These are phyloP conservation scores for Hippophae tibetana DNA, from an alignment of 306 rosid genomes.

Conservation along the genomic window DNA sequence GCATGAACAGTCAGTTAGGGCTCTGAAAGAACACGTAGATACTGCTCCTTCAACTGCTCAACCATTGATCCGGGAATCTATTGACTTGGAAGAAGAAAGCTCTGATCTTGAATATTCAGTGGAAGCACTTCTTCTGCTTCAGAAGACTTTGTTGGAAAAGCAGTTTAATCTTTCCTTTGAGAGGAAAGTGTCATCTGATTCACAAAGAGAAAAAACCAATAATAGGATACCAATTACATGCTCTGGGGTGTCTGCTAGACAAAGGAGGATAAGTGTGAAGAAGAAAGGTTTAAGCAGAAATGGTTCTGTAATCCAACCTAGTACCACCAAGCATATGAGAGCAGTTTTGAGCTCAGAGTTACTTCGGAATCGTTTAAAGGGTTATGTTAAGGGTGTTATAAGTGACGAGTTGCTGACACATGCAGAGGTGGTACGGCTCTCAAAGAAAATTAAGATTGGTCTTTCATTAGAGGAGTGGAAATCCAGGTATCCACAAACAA, in stretches of 20 bases:
- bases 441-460: constrained; percentile 73
- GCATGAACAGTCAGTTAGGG: constrained; percentile 43
- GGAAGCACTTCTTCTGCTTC: constrained; percentile 83
- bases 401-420: constrained; percentile 74
- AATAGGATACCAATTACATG: constrained; percentile 54
- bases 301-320: constrained; percentile 25
- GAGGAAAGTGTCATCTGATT: constrained; percentile 24
- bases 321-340: constrained; percentile 31
- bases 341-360: constrained; percentile 40
- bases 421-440: constrained; percentile 72
- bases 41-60: constrained; percentile 31
- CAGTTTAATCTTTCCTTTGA: constrained; percentile 83
- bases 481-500: constrained; percentile 38
- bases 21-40: constrained; percentile 56
- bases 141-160: constrained; percentile 91
- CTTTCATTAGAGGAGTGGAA: constrained; percentile 67
- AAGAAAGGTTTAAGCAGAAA: constrained; percentile 31
- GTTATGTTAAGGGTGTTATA: constrained; percentile 64
- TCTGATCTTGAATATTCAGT: constrained; percentile 51
- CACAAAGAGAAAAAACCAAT: constrained; percentile 14
- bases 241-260: constrained; percentile 97
- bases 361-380: constrained; percentile 52
- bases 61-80: constrained; percentile 33
- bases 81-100: constrained; percentile 43
- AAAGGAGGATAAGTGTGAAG: constrained; percentile 58